Percentiles rank a stretch among this genome's conserved stretches.
phyloP scores from a whole-genome alignment of 805 yeast genomes.

The Ascoidea rubescens region DNA sequence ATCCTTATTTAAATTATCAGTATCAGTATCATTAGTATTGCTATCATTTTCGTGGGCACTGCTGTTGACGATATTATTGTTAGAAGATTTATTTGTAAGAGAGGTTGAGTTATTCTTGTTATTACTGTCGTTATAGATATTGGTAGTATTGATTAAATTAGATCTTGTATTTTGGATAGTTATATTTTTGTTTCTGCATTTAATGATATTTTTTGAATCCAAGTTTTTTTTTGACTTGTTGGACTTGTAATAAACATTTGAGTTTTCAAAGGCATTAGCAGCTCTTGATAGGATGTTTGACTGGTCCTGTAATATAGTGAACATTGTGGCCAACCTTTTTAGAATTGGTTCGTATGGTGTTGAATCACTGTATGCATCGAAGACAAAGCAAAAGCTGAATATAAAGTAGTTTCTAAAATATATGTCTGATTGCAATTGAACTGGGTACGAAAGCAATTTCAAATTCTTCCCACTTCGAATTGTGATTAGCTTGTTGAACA shows the following conservation, averaged over 20 bases:
- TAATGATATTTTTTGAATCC: constrained; percentile 4
- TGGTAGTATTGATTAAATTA: constrained; percentile 2
- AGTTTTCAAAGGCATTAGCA: constrained; percentile 9
- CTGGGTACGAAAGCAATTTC: constrained; percentile 79
- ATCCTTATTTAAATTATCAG: background rate
- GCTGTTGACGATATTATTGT: constrained; percentile 2
- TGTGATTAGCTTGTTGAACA: constrained; percentile 60
- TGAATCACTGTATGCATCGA: constrained; percentile 68
- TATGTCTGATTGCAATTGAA: constrained; percentile 54
- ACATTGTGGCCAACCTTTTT: constrained; percentile 74
- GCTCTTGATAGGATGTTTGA: constrained; percentile 54
- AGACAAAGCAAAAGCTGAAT: constrained; percentile 88
- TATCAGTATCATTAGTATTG: background rate
- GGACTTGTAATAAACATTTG: background rate
- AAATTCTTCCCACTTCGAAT: constrained; percentile 50
- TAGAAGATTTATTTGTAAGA: background rate
- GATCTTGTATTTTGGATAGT: too few species aligned
- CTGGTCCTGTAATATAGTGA: constrained; percentile 84
- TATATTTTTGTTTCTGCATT: background rate
- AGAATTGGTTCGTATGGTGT: constrained; percentile 81
- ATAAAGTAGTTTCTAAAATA: constrained; percentile 88
- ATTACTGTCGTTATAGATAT: constrained; percentile 7
- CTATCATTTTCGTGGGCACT: background rate
- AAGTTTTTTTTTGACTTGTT: background rate
- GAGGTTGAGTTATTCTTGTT: background rate